Evolutionary conservation across 768 basidiomycete species (phyloP).

Genomic region (Suillus cothurnatus): DNA sequence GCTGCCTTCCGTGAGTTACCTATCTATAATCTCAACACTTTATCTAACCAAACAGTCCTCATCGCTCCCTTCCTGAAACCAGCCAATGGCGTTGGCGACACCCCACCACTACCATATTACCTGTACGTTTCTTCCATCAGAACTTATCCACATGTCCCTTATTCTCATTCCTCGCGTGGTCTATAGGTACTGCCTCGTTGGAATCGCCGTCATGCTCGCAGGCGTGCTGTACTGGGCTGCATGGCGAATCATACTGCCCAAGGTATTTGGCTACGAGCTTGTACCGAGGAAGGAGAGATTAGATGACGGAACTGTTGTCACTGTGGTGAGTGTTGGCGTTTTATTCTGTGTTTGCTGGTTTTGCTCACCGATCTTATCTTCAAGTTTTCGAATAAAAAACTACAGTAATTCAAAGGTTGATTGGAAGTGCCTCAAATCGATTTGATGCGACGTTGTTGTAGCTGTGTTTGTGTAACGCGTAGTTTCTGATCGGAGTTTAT

Average conservation of each 20-base stretch:
- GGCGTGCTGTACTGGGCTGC: conserved; percentile 57
- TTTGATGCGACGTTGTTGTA: neutral
- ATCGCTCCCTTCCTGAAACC: conserved; percentile 58
- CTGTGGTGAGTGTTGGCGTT: conserved; percentile 41
- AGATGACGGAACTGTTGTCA: conserved; percentile 55
- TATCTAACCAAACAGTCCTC: conserved; percentile 40
- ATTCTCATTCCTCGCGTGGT: neutral
- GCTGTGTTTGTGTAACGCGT: neutral
- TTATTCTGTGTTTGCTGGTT: neutral
- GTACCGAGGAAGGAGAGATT: conserved; percentile 49
- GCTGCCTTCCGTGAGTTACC: conserved; percentile 48
- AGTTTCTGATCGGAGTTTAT: too few species aligned
- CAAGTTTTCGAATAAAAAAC: conserved; percentile 14
- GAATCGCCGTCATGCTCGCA: conserved; percentile 46
- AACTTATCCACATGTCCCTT: neutral
- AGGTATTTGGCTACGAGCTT: conserved; percentile 49
- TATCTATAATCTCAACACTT: fast-evolving
- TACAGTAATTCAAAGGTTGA: neutral
- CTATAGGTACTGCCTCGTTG: conserved; percentile 53
- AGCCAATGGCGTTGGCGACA: conserved; percentile 56
- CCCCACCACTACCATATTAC: conserved; percentile 62
- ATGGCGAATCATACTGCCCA: conserved; percentile 54
- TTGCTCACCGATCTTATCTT: conserved; percentile 1
- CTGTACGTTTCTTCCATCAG: conserved; percentile 29
- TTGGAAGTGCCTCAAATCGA: neutral